Conservation (phyloP, 345 rosid genomes). For the Sonneratia alba region DNA sequence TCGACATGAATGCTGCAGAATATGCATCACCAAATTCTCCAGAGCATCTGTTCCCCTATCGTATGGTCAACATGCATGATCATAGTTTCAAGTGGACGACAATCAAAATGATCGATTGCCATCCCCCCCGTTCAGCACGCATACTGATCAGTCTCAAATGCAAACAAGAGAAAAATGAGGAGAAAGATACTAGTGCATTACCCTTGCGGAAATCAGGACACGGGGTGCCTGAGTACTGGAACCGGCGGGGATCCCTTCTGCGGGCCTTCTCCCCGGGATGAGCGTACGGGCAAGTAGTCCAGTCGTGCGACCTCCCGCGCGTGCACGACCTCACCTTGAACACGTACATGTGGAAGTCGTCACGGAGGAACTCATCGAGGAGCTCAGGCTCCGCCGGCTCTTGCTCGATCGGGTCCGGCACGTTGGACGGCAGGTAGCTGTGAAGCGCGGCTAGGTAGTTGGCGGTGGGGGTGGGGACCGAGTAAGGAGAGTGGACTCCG, state of each 20-base stretch:
- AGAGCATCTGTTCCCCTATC: neutral
- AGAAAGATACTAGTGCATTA: conserved; percentile 19
- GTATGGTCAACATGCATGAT: neutral
- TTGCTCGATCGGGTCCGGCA: conserved; percentile 21
- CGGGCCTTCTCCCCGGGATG: conserved; percentile 25
- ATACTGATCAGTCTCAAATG: too few species aligned
- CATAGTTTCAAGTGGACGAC: neutral
- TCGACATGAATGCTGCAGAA: neutral
- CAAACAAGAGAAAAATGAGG: neutral
- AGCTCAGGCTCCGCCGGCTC: conserved; percentile 18
- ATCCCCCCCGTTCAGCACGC: too few species aligned
- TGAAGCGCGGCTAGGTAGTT: conserved; percentile 37
- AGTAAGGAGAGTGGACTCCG: conserved; percentile 6
- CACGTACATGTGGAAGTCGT: conserved; percentile 19
- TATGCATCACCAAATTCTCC: neutral
- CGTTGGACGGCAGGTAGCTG: conserved; percentile 67
- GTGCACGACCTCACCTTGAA: conserved; percentile 19
- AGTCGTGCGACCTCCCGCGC: conserved; percentile 21
- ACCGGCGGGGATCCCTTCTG: conserved; percentile 18
- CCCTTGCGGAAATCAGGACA: conserved; percentile 26
- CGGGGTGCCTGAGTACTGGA: conserved; percentile 15
- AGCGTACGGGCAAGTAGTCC: conserved; percentile 20
- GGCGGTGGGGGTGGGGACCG: conserved; percentile 18
- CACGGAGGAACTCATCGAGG: conserved; percentile 44
- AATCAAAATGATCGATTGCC: neutral